Conservation (phyloP, 2,329 filamentous ascomycete genomes). For the Hymenoscyphus occultus region DNA sequence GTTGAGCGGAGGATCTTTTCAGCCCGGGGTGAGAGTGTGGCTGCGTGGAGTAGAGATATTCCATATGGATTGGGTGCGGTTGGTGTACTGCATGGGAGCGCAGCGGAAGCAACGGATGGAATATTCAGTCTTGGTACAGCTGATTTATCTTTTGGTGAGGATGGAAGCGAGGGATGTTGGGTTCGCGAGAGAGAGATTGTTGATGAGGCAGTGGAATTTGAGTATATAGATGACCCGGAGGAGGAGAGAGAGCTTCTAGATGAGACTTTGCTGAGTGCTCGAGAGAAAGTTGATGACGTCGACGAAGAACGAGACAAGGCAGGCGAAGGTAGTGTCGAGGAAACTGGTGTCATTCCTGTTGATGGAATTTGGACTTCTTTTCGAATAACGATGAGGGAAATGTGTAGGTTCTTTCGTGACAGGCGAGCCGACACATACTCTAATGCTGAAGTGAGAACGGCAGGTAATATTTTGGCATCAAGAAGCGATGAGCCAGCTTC, state of each 20-base stretch:
- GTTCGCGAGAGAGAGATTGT: conserved; percentile 26
- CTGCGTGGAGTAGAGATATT: conserved; percentile 48
- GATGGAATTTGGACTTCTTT: conserved; percentile 55
- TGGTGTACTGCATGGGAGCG: conserved; percentile 33
- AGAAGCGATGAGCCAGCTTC: conserved; percentile 61
- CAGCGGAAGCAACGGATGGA: conserved; percentile 26
- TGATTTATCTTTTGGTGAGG: conserved; percentile 24
- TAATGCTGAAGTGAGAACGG: conserved; percentile 52
- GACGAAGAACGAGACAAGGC: conserved; percentile 19
- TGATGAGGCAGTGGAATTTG: conserved; percentile 18
- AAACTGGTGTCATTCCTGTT: conserved; percentile 7
- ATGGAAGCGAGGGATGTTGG: conserved; percentile 27
- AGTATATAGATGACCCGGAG: conserved; percentile 10
- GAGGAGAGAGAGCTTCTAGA: conserved; percentile 9
- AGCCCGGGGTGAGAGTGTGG: conserved; percentile 45
- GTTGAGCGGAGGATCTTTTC: conserved; percentile 48
- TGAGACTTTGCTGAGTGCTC: conserved; percentile 7
- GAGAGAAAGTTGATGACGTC: conserved; percentile 8
- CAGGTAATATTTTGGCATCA: conserved; percentile 55
- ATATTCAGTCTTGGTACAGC: conserved; percentile 16
- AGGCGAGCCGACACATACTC: conserved; percentile 57
- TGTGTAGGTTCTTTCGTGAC: conserved; percentile 51
- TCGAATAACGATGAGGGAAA: conserved; percentile 57
- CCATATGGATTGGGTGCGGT: conserved; percentile 42
- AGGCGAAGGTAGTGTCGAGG: conserved; percentile 19